Base-by-base conservation (phyloP, 179 eudicot species). In the Sideroxylon spinosum region DNA sequence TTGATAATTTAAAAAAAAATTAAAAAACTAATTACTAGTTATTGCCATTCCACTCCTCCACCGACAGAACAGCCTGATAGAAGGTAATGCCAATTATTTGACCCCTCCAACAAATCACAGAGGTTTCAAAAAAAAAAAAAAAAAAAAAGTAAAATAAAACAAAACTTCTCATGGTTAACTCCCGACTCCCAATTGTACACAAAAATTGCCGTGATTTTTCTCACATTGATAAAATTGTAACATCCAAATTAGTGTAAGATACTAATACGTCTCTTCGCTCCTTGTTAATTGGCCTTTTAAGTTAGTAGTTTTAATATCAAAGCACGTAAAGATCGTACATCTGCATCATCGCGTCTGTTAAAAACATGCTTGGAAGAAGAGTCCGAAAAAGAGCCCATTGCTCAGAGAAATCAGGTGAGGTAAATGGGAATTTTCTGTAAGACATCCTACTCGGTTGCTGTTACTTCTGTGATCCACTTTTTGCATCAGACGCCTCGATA, bases 321-420 rank as follows among this genome's bases (percentile, higher is more conserved):
- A 3, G 2, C 19, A 71, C 7, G 6, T 20, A 53, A 0, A 89
- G 13, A 90, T 87, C 0, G 90, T 87, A 23, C 75, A 79, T 9
- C 84, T 85, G 37, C 37, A 32, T 32, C 3, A 3, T 32, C 3
- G 44, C 44, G 44, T 3, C 44, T 37, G 44, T 3, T 32, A 32
- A 32, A 32, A 37, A 4, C 44, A 37, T 1, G 44, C 81, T 83
- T 84, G 19, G 85, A 69, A 29, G 80, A 81, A 0, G 87, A 75
- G 52, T 84, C 84, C 48, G 64, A 14, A 81, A 76, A 63, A 37
- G 77, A 53, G 0, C 79, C 82, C 57, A 76, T 52, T 23, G 28
- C 72, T 74, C 9, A 32, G 55, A 77, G 57, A 81, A 69, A 5
- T 87, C 87, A 13, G 80, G 66, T 9, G 84, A 84, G 86, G 79